A percentile compares a stretch with the other conserved stretches of the same genome.
Conservation (phyloP, 257 asterid species). For the Euphrasia confusa region DNA sequence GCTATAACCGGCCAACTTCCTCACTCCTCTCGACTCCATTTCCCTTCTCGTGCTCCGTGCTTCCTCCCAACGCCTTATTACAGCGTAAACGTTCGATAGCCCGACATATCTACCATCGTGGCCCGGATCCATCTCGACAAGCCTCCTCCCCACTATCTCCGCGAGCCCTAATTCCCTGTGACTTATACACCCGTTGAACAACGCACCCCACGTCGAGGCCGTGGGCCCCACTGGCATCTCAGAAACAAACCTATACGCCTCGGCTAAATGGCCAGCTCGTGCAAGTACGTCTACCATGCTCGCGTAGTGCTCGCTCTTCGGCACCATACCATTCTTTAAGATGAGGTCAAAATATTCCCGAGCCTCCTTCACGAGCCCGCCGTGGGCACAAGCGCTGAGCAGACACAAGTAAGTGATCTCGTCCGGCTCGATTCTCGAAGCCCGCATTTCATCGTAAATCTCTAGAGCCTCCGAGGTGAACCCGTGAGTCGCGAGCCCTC, state of each 20-base stretch:
- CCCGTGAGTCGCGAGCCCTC: slow-evolving; percentile 86
- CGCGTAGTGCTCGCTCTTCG: slow-evolving; percentile 65
- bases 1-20: slow-evolving; percentile 60
- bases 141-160: slow-evolving; percentile 57
- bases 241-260: slow-evolving; percentile 42
- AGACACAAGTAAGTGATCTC: slow-evolving; percentile 75
- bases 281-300: slow-evolving; percentile 78
- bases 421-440: slow-evolving; percentile 37
- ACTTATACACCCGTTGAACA: slow-evolving; percentile 62
- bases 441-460: slow-evolving; percentile 39
- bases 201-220: slow-evolving; percentile 65
- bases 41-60: slow-evolving; percentile 51
- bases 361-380: slow-evolving; percentile 66
- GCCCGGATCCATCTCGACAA: slow-evolving; percentile 54
- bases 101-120: slow-evolving; percentile 78
- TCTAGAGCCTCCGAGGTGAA: slow-evolving; percentile 37
- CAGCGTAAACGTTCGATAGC: slow-evolving; percentile 62
- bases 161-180: slow-evolving; percentile 56
- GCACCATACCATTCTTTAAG: slow-evolving; percentile 38
- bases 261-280: slow-evolving; percentile 58
- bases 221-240: slow-evolving; percentile 52
- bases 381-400: slow-evolving; percentile 68
- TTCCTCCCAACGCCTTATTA: slow-evolving; percentile 53
- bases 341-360: slow-evolving; percentile 45
- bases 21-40: slow-evolving; percentile 73